phyloP scores from a whole-genome alignment of 164 flowering plant species.

The Umbilicus rupestris region DNA sequence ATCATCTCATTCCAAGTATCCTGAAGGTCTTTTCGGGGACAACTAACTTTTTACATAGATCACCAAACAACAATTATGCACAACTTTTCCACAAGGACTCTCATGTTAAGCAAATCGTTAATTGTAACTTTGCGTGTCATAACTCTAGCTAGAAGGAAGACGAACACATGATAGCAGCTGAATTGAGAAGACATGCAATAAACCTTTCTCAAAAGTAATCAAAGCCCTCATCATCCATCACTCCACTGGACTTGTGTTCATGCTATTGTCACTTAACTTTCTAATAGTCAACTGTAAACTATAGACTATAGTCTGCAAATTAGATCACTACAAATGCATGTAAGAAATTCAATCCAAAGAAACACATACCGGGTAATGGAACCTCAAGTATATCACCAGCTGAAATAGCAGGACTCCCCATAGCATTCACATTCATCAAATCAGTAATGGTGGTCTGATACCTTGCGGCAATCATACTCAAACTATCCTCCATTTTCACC shows the following conservation, averaged over 20 bases:
- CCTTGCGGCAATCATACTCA: constrained; percentile 51
- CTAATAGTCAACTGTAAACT: background rate
- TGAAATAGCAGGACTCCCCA: constrained; percentile 48
- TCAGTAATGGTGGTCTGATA: constrained; percentile 70
- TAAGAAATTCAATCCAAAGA: background rate
- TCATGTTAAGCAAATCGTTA: too few species aligned
- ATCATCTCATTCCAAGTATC: background rate
- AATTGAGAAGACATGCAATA: too few species aligned
- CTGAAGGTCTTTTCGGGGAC: too few species aligned
- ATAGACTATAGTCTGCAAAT: background rate
- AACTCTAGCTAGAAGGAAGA: too few species aligned
- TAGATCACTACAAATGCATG: background rate
- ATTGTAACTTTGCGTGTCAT: too few species aligned
- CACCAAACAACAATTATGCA: too few species aligned
- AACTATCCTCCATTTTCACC: constrained; percentile 47
- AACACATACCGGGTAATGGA: constrained; percentile 64
- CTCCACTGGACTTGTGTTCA: background rate
- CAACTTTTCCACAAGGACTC: too few species aligned
- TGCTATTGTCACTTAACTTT: background rate
- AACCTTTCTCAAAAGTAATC: too few species aligned
- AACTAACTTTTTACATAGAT: too few species aligned
- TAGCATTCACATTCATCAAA: constrained; percentile 80
- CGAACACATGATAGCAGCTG: too few species aligned
- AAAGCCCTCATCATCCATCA: too few species aligned
- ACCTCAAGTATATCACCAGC: constrained; percentile 87